These are phyloP conservation scores for Heterobasidion annosum DNA, from an alignment of 1,284 basidiomycete genomes.

Conservation along the genomic window DNA sequence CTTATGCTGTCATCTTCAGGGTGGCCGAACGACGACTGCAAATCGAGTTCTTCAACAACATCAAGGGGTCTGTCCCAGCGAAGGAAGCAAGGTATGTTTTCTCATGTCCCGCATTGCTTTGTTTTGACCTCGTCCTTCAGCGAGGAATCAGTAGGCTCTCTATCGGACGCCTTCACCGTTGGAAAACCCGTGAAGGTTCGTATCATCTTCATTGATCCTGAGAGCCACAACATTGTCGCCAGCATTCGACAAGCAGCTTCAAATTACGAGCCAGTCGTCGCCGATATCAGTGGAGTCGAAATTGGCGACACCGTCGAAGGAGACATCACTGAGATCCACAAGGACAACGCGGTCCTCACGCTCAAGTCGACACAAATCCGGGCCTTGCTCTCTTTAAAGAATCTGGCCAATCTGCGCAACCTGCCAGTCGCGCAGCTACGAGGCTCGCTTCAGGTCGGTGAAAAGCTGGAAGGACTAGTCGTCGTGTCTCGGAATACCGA, in stretches of 20 bases:
- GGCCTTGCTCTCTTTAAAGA: constrained; percentile 80
- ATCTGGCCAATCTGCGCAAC: constrained; percentile 77
- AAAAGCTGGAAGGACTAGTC: constrained; percentile 70
- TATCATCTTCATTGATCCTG: constrained; percentile 65
- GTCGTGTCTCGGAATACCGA: constrained; percentile 89
- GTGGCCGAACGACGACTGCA: constrained; percentile 72
- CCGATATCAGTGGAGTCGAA: constrained; percentile 65
- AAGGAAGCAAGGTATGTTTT: constrained; percentile 69
- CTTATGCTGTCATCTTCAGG: constrained; percentile 81
- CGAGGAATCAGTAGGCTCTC: constrained; percentile 54
- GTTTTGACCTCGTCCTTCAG: constrained; percentile 24
- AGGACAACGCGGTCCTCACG: constrained; percentile 72
- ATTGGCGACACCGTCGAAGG: constrained; percentile 73
- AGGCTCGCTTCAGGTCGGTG: constrained; percentile 58
- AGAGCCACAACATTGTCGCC: constrained; percentile 64
- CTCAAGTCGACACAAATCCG: constrained; percentile 67
- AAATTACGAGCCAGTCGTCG: constrained; percentile 35
- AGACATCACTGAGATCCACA: constrained; percentile 70
- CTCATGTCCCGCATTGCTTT: not conserved
- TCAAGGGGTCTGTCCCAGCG: constrained; percentile 78
- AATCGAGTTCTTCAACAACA: constrained; percentile 86
- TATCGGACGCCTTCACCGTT: constrained; percentile 63
- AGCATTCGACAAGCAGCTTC: constrained; percentile 81
- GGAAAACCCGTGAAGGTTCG: constrained; percentile 87
- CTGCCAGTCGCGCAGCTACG: constrained; percentile 67